Percentiles rank a stretch among this genome's conserved stretches.
Evolutionary conservation across 2,329 filamentous ascomycete genomes (phyloP).

Genomic region (Pseudonectria buxi): DNA sequence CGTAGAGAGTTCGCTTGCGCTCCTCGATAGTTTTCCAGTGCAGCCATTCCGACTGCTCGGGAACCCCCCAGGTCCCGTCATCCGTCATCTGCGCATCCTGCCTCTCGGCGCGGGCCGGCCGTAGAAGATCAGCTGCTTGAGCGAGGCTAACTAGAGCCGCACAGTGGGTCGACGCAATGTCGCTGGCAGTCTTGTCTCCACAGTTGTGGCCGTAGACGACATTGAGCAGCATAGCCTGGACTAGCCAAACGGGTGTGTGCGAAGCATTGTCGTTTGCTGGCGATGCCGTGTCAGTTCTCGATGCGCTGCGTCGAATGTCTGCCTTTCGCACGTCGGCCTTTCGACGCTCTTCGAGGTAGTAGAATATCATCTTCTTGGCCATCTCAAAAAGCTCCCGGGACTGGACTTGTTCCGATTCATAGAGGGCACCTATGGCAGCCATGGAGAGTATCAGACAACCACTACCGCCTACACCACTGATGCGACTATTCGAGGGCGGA

Average conservation of each 20-base stretch:
- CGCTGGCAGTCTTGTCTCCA: conserved; percentile 81
- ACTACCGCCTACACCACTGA: conserved; percentile 63
- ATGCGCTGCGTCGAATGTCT: conserved; percentile 48
- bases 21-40: conserved; percentile 86
- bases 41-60: conserved; percentile 61
- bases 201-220: conserved; percentile 95
- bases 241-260: conserved; percentile 85
- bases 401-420: conserved; percentile 73
- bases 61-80: conserved; percentile 40
- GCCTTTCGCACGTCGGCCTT: conserved; percentile 71
- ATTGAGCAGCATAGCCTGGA: conserved; percentile 94
- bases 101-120: conserved; percentile 39
- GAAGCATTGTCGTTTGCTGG: conserved; percentile 52
- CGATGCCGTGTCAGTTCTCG: conserved; percentile 39
- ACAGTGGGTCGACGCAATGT: conserved; percentile 89
- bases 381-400: conserved; percentile 86
- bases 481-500: conserved; percentile 56
- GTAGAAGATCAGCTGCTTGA: conserved; percentile 70
- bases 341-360: conserved; percentile 85
- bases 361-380: conserved; percentile 90
- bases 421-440: conserved; percentile 73
- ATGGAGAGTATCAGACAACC: conserved; percentile 80
- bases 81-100: conserved; percentile 54
- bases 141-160: conserved; percentile 86
- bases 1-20: conserved; percentile 85